Evolutionary conservation across 805 yeast genomes (phyloP).

Genomic region (Ogataea parapolymorpha): DNA sequence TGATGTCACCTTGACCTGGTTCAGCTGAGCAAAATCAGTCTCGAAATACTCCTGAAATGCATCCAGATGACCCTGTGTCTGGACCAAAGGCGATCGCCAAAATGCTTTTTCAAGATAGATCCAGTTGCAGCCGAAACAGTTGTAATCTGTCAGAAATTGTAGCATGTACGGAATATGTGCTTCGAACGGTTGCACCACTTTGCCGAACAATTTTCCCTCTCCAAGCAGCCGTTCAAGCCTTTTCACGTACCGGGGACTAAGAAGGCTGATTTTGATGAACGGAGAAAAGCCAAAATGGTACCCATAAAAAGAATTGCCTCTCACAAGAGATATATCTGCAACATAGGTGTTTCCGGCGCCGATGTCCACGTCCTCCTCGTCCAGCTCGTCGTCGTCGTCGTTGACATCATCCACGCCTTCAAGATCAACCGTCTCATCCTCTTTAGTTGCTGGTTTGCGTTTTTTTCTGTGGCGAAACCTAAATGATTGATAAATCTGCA

Average conservation of each 20-base stretch:
- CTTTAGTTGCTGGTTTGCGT: constrained; percentile 10
- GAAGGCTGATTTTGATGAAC: constrained; percentile 64
- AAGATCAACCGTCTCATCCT: background rate
- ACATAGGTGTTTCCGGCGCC: constrained; percentile 37
- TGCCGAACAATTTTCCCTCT: constrained; percentile 41
- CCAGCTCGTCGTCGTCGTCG: constrained; percentile 16
- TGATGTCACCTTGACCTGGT: constrained; percentile 28
- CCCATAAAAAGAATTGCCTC: constrained; percentile 83
- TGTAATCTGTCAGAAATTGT: constrained; percentile 81
- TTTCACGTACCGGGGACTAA: constrained; percentile 57
- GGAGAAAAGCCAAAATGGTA: constrained; percentile 62
- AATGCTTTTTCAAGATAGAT: constrained; percentile 43
- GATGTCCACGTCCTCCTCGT: constrained; percentile 10
- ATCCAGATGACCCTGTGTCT: constrained; percentile 6
- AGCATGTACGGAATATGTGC: constrained; percentile 73
- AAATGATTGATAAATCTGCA: constrained; percentile 38
- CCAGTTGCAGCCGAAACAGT: constrained; percentile 85
- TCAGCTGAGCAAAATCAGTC: constrained; percentile 25
- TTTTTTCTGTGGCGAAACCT: constrained; percentile 6
- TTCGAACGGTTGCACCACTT: constrained; percentile 57
- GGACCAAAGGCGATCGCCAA: constrained; percentile 55
- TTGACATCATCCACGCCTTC: no score
- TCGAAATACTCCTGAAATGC: constrained; percentile 21
- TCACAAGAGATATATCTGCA: constrained; percentile 61
- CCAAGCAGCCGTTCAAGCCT: constrained; percentile 49